Evolutionary conservation across 2,329 filamentous ascomycete genomes (phyloP).

Genomic region (Metarhizium rileyi): DNA sequence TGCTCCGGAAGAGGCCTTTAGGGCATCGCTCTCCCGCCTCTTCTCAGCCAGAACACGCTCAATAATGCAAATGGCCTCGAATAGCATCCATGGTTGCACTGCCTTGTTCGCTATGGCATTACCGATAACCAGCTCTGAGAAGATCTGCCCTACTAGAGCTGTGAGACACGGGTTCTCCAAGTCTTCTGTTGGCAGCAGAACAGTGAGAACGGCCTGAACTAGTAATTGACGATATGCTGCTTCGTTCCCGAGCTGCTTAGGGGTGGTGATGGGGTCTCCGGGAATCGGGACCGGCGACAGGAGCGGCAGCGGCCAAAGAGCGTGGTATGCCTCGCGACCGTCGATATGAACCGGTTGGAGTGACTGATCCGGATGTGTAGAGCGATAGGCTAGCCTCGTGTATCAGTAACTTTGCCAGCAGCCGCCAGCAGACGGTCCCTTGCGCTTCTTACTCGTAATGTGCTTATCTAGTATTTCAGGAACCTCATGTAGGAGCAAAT

Average conservation of each 20-base stretch:
- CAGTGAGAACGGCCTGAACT: slow-evolving; percentile 69
- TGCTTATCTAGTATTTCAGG: slow-evolving; percentile 74
- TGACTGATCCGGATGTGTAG: slow-evolving; percentile 48
- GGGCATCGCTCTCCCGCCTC: slow-evolving; percentile 10
- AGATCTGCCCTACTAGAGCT: slow-evolving; percentile 73
- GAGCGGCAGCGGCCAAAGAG: slow-evolving; percentile 69
- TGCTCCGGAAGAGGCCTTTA: not conserved
- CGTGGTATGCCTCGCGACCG: slow-evolving; percentile 68
- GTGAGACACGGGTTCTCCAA: slow-evolving; percentile 79
- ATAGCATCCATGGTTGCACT: slow-evolving; percentile 82
- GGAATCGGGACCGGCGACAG: slow-evolving; percentile 64
- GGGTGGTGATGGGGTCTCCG: slow-evolving; percentile 37
- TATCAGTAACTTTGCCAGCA: not conserved
- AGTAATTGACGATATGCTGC: slow-evolving; percentile 76
- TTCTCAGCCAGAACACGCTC: slow-evolving; percentile 31
- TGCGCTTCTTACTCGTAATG: slow-evolving; percentile 51
- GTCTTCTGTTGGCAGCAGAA: slow-evolving; percentile 87
- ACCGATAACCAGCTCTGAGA: slow-evolving; percentile 83
- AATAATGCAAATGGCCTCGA: slow-evolving; percentile 70
- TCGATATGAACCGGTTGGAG: slow-evolving; percentile 51
- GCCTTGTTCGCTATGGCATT: slow-evolving; percentile 71
- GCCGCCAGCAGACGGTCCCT: too few species aligned
- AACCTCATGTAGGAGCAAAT: slow-evolving; percentile 76
- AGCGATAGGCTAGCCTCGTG: slow-evolving; percentile 55
- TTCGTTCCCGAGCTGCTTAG: slow-evolving; percentile 67